These are phyloP conservation scores for Nigrospora sphaerica DNA, from an alignment of 2,329 filamentous ascomycete species.

Conservation along the genomic window DNA sequence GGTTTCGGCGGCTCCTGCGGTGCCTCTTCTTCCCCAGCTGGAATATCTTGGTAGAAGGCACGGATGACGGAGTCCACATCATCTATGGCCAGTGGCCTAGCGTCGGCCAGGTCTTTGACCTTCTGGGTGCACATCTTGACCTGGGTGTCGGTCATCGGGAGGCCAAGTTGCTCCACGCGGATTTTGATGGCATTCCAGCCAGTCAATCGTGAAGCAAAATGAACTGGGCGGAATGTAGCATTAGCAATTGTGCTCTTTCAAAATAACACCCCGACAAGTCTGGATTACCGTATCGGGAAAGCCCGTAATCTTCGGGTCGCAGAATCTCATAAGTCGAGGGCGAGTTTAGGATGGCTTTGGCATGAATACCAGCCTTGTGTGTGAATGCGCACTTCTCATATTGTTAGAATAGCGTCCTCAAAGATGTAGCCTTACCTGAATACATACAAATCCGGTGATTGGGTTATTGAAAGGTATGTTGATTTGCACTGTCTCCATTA, in stretches of 20 bases:
- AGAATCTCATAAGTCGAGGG: constrained; percentile 81
- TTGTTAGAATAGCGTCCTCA: background rate
- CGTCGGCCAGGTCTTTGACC: constrained; percentile 87
- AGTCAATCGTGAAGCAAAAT: constrained; percentile 65
- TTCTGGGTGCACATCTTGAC: constrained; percentile 71
- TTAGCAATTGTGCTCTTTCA: background rate
- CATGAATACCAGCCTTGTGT: constrained; percentile 78
- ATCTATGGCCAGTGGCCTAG: constrained; percentile 78
- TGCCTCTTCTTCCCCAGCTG: background rate
- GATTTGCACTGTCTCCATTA: constrained; percentile 53
- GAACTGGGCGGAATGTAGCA: constrained; percentile 44
- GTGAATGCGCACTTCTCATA: constrained; percentile 35
- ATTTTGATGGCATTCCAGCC: constrained; percentile 97
- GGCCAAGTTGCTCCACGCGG: constrained; percentile 74
- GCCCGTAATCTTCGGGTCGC: constrained; percentile 78
- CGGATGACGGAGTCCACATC: constrained; percentile 85
- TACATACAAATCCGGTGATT: constrained; percentile 56
- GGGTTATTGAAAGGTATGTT: constrained; percentile 76
- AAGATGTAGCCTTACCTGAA: too few relatives aligned
- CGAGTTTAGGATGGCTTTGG: constrained; percentile 68
- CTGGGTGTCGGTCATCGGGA: constrained; percentile 69
- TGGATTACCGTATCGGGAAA: constrained; percentile 45
- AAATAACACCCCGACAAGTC: too few relatives aligned
- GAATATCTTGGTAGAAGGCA: constrained; percentile 54
- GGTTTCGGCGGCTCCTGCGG: background rate